phyloP scores from a whole-genome alignment of 495 filamentous ascomycete genomes.

The Penicillium fimorum region DNA sequence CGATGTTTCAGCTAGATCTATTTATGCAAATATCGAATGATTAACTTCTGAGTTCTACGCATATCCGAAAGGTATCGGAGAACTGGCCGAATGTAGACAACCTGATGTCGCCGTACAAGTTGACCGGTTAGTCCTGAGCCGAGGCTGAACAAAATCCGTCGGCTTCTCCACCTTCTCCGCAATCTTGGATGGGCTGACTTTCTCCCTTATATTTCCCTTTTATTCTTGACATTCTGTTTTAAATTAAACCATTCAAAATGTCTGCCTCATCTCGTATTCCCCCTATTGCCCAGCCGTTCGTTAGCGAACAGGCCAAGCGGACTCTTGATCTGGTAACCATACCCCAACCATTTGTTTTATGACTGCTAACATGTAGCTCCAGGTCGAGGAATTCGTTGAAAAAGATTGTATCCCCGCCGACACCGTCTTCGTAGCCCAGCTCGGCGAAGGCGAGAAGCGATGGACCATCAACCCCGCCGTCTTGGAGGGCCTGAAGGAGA shows the following conservation, averaged over 20 bases:
- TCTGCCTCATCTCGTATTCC: conserved; percentile 62
- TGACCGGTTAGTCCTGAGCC: conserved; percentile 17
- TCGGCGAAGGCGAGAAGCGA: conserved; percentile 70
- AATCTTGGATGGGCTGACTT: conserved; percentile 20
- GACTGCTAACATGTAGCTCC: conserved; percentile 12
- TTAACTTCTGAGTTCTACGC: no score
- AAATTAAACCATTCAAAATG: conserved; percentile 41
- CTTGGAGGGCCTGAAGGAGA: conserved; percentile 83
- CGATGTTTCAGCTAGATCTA: no score
- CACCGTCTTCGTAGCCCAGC: conserved; percentile 70
- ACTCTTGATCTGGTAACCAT: conserved; percentile 60
- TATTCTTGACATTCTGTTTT: conserved; percentile 3
- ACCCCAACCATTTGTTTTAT: not conserved
- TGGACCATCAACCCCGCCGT: conserved; percentile 76
- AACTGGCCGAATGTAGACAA: conserved; percentile 9
- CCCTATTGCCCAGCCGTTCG: conserved; percentile 60
- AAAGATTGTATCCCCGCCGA: conserved; percentile 92
- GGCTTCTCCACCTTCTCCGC: conserved; percentile 35
- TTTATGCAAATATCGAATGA: no score
- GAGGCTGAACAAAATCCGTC: conserved; percentile 29
- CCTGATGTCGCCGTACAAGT: not conserved
- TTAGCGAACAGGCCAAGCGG: conserved; percentile 80
- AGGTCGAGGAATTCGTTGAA: conserved; percentile 95
- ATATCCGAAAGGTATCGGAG: conserved; percentile 8
- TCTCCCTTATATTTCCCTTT: conserved; percentile 20